These are phyloP conservation scores for Leishmania amazonensis DNA, from an alignment of 208 protist species.

Conservation along the genomic window DNA sequence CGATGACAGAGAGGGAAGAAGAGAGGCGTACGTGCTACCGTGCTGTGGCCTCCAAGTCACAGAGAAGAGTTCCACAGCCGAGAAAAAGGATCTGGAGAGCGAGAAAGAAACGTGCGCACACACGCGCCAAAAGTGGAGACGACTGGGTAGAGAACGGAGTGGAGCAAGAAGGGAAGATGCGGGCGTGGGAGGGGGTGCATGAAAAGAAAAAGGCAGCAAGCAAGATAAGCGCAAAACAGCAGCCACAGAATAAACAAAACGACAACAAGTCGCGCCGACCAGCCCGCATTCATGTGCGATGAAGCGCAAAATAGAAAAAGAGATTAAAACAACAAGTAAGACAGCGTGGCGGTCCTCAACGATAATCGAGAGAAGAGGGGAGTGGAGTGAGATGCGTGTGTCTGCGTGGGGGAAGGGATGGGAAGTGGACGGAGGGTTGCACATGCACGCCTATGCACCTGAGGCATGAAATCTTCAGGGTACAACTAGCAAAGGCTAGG, in stretches of 20 bases:
- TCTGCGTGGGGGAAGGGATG: not conserved
- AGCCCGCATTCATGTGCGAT: not conserved
- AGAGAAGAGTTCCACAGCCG: not conserved
- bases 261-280: not conserved
- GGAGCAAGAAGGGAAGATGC: not conserved
- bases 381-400: no score
- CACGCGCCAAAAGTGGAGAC: not conserved
- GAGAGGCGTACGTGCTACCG: not conserved
- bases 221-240: not conserved
- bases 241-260: not conserved
- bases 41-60: not conserved
- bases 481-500: not conserved
- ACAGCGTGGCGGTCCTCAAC: not conserved
- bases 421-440: not conserved
- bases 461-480: not conserved
- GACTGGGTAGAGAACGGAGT: not conserved
- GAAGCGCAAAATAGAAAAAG: not conserved
- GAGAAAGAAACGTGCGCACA: not conserved
- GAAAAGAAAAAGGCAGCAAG: not conserved
- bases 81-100: not conserved
- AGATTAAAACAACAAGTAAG: not conserved
- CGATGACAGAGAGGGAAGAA: not conserved
- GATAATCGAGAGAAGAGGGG: not conserved
- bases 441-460: not conserved
- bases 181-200: no score